These are phyloP conservation scores for Galerina sulciceps DNA, from an alignment of 768 basidiomycete species.

Conservation along the genomic window DNA sequence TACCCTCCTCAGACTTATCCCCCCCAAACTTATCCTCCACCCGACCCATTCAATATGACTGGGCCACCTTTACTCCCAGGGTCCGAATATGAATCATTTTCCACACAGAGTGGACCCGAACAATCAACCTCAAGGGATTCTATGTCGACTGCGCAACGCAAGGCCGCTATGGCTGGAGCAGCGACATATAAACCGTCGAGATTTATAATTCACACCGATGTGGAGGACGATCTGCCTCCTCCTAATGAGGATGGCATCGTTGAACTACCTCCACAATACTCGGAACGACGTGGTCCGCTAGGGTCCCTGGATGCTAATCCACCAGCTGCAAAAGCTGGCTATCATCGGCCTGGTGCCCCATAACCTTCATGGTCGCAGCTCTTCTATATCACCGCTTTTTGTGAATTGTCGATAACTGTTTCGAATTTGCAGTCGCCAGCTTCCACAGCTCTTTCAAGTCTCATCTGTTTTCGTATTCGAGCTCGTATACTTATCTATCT, in stretches of 20 bases:
- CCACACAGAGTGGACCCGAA: constrained; percentile 1
- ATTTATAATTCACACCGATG: constrained; percentile 72
- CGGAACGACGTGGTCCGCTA: constrained; percentile 45
- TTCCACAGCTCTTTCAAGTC: neutral
- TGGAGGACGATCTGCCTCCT: constrained; percentile 55
- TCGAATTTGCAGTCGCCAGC: neutral
- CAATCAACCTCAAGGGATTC: constrained; percentile 10
- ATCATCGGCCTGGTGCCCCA: constrained; percentile 11
- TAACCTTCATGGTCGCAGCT: constrained; percentile 11
- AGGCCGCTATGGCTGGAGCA: constrained; percentile 58
- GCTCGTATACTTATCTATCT: neutral
- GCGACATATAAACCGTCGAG: constrained; percentile 49
- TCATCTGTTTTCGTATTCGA: neutral
- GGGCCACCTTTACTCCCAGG: constrained; percentile 11
- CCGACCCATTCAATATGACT: constrained; percentile 30
- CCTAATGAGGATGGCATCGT: constrained; percentile 55
- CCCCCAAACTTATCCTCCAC: neutral
- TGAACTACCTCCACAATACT: constrained; percentile 80
- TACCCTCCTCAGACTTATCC: neutral
- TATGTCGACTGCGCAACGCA: constrained; percentile 48
- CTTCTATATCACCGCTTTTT: constrained; percentile 2
- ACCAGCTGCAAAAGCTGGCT: constrained; percentile 12
- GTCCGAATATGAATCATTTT: constrained; percentile 8
- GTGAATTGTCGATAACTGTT: neutral
- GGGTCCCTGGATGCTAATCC: neutral